These are phyloP conservation scores for Caryocar brasiliense DNA, from an alignment of 441 rosid species.

Conservation along the genomic window DNA sequence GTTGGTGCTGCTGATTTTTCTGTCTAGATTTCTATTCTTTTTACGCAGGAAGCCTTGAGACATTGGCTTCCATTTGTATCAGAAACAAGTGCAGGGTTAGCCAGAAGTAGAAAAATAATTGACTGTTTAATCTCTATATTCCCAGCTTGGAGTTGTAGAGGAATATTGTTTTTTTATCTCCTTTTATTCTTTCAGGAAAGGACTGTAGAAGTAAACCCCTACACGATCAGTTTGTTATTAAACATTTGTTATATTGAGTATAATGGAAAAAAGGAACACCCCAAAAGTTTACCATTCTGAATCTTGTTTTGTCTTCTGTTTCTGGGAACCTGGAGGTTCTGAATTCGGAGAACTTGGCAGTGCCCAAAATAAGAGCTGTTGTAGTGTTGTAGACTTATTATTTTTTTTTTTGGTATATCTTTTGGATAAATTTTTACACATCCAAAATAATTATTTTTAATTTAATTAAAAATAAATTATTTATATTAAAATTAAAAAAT, in stretches of 20 bases:
- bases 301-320: no score
- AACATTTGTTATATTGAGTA: conserved; percentile 39
- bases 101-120: conserved; percentile 26
- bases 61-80: conserved; percentile 27
- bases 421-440: no score
- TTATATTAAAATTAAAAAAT: no score
- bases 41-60: conserved; percentile 20
- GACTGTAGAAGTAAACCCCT: conserved; percentile 21
- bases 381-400: no score
- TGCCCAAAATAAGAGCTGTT: no score
- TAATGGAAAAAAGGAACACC: conserved; percentile 13
- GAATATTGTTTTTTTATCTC: conserved; percentile 17
- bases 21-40: conserved; percentile 14
- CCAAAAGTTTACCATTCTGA: no score
- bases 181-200: conserved; percentile 31
- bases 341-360: no score
- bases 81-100: conserved; percentile 34
- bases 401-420: no score
- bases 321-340: no score
- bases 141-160: conserved; percentile 27
- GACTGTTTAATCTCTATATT: conserved; percentile 22
- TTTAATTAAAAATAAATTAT: no score
- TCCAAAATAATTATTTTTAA: no score
- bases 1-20: conserved; percentile 22
- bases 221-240: conserved; percentile 28